phyloP scores from a whole-genome alignment of 345 rosid species.

The Firmiana major region DNA sequence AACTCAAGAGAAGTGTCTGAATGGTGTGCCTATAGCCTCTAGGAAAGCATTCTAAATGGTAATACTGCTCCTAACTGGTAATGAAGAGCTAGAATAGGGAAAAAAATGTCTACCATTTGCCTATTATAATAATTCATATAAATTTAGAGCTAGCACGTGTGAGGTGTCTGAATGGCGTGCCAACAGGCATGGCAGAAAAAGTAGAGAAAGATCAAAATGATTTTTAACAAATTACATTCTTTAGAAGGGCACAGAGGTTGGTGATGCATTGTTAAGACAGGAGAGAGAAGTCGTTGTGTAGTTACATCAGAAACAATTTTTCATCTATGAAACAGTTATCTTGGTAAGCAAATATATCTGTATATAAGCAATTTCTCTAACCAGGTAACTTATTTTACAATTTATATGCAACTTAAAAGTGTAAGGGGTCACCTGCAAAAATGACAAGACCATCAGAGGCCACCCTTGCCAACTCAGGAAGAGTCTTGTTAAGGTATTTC shows the following conservation, averaged over 20 bases:
- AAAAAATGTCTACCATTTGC: neutral
- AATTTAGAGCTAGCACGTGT: neutral
- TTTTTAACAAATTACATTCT: neutral
- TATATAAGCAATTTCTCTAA: neutral
- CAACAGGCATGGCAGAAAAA: neutral
- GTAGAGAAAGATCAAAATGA: neutral
- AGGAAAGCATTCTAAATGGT: neutral
- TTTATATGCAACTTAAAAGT: neutral
- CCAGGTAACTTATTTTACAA: neutral
- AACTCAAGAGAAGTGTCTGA: neutral
- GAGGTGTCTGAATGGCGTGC: neutral
- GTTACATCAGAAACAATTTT: neutral
- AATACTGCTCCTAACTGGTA: neutral
- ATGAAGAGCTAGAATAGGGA: neutral
- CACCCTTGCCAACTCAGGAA: conserved; percentile 85
- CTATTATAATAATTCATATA: neutral
- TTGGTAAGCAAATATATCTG: neutral
- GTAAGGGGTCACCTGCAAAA: conserved; percentile 60
- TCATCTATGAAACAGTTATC: neutral
- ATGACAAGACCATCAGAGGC: conserved; percentile 70
- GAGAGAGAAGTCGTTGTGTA: neutral
- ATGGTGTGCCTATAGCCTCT: neutral
- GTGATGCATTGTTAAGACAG: neutral
- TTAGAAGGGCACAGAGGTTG: neutral
- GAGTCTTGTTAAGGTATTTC: conserved; percentile 81